Base-by-base conservation (phyloP, 208 protist species). In the Leishmania aethiopica region DNA sequence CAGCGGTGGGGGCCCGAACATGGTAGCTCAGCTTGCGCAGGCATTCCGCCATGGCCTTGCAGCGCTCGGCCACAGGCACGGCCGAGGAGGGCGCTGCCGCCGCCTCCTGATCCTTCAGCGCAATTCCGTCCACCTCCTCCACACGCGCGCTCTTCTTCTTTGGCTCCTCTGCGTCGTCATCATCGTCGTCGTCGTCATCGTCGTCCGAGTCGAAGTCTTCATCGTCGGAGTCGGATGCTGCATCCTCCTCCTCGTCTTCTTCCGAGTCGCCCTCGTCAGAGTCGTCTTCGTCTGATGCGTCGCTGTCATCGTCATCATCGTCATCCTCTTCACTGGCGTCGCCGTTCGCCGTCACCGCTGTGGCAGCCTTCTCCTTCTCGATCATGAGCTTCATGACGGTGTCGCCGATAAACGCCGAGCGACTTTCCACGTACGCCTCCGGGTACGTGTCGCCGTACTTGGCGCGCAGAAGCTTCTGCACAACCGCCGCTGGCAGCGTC, bases 11-110 rank as follows among this genome's bases (percentile, higher is more conserved):
- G n/a, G 76, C 76, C 5, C 94, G 87, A 32, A 91, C 81, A 53
- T 89, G 91, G 81, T 95, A 93, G 76, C 82, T 72, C 17, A 96
- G 84, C 78, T 92, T 94, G 22, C 86, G 86, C 73, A 96, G 87
- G 80, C 89, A 95, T 37, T 88, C 85, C 45, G 80, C 84, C 94
- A 97, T 97, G 37, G 79, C 92, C 60, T 88, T 90, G 84, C 90
- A 94, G 37, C 92, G 92, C 79, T 90, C 80, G n/a, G 75, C 88
- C 22, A 90, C 47, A 22, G 79, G 79, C 22, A 84, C 76, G 57
- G 32, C 77, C 78, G 57, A 79, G 77, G 55, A 11, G 49, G 53
- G 37, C 67, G 28, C 28, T 11, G 57, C 32, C 25, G 75, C 55
- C n/a, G 5, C 53, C 40, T 35, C 47, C 49, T 75, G 37, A n/a